Evolutionary conservation across 1,139 yeast genomes (phyloP).

Genomic region (Taphrina pruni): DNA sequence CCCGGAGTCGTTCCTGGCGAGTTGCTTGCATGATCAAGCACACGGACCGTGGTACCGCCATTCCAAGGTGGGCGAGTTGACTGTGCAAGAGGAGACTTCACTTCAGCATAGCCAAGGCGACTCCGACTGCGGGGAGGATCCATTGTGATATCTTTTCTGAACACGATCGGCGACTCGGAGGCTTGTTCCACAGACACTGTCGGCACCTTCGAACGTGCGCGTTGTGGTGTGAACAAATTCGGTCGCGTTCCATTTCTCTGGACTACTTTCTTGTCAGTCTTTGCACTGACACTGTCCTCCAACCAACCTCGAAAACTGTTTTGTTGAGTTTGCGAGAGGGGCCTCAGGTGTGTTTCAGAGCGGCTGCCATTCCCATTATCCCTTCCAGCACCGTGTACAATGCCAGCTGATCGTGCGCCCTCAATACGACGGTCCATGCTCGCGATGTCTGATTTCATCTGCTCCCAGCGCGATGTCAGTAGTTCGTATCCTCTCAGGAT

Average conservation of each 20-base stretch:
- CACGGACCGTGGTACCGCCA: conserved; percentile 27
- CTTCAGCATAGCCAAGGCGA: conserved; percentile 19
- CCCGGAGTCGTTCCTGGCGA: neutral
- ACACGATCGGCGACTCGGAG: conserved; percentile 13
- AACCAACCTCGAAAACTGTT: neutral
- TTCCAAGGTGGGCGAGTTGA: conserved; percentile 34
- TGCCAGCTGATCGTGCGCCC: conserved; percentile 26
- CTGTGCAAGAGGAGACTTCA: neutral
- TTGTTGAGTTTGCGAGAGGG: conserved; percentile 9
- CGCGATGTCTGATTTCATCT: conserved; percentile 2
- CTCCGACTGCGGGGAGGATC: conserved; percentile 39
- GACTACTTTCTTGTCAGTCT: neutral
- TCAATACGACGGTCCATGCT: conserved; percentile 18
- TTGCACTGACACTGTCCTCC: neutral
- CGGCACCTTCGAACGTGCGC: neutral
- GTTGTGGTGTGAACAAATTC: conserved; percentile 2
- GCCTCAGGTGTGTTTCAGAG: neutral
- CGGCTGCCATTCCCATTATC: neutral
- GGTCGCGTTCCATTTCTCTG: neutral
- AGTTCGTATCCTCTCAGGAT: conserved; percentile 27
- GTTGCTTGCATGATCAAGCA: neutral
- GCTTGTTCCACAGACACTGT: conserved; percentile 1
- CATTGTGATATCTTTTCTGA: conserved; percentile 29
- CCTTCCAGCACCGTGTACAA: neutral
- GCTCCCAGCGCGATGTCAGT: conserved; percentile 26